phyloP scores from a whole-genome alignment of 768 basidiomycete species.

The Rhizopogon salebrosus region DNA sequence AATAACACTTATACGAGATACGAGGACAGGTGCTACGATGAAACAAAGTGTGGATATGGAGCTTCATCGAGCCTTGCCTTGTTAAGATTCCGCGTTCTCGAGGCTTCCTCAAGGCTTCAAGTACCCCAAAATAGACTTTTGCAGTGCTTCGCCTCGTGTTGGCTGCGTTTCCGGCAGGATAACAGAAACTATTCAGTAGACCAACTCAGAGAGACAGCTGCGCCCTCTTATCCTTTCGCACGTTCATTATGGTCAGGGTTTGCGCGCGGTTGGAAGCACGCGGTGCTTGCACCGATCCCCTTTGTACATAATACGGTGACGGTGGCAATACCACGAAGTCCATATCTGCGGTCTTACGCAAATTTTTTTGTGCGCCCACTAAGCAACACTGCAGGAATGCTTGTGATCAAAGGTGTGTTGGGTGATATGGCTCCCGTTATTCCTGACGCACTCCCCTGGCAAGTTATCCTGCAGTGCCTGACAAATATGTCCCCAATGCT shows the following conservation, averaged over 20 bases:
- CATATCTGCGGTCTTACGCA: slow-evolving; percentile 35
- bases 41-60: too few relatives aligned
- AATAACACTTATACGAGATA: too few relatives aligned
- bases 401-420: slow-evolving; percentile 11
- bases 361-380: slow-evolving; percentile 24
- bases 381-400: slow-evolving; percentile 15
- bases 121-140: background rate
- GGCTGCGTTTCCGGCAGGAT: background rate
- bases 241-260: slow-evolving; percentile 9
- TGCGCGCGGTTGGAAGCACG: slow-evolving; percentile 32
- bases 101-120: too few relatives aligned
- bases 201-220: background rate
- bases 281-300: slow-evolving; percentile 29
- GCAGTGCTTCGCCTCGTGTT: background rate
- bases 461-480: slow-evolving; percentile 25
- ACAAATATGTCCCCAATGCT: slow-evolving; percentile 21
- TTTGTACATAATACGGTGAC: slow-evolving; percentile 27
- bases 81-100: too few relatives aligned
- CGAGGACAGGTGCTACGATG: too few relatives aligned
- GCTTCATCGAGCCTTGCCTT: too few relatives aligned
- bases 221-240: background rate
- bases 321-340: slow-evolving; percentile 36
- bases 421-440: slow-evolving; percentile 28
- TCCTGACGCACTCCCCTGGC: slow-evolving; percentile 13
- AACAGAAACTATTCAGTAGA: background rate